These are phyloP conservation scores for Aspergillus chevalieri DNA, from an alignment of 2,329 filamentous ascomycete species.

Conservation along the genomic window DNA sequence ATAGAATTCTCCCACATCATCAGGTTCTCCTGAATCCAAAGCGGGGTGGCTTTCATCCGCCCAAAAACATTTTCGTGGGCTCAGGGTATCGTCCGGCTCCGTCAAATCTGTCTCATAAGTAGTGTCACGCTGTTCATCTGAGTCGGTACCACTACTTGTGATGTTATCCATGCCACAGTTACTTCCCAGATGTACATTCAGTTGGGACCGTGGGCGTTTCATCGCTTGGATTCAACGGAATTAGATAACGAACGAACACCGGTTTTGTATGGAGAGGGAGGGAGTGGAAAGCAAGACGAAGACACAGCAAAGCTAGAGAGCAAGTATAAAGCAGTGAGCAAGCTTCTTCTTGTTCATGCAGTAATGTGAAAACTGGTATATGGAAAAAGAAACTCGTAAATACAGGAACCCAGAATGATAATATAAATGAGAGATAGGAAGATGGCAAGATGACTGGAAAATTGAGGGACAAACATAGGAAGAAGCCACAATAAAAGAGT, in stretches of 20 bases:
- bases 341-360: too few species aligned
- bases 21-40: background rate
- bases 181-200: background rate
- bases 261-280: background rate
- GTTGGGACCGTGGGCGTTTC: background rate
- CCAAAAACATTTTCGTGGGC: background rate
- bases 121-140: background rate
- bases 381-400: too few species aligned
- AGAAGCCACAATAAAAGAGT: too few species aligned
- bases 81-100: background rate
- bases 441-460: too few species aligned
- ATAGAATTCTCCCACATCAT: constrained; percentile 1
- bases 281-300: background rate
- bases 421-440: too few species aligned
- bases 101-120: background rate
- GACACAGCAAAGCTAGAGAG: background rate
- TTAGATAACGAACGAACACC: background rate
- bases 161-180: background rate
- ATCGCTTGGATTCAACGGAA: background rate
- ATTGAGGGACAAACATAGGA: too few species aligned
- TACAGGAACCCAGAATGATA: too few species aligned
- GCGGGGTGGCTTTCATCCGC: background rate
- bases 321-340: background rate
- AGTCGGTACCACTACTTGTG: background rate
- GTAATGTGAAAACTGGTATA: too few species aligned